phyloP scores from a whole-genome alignment of 768 basidiomycete species.

The Daedaleopsis nitida region DNA sequence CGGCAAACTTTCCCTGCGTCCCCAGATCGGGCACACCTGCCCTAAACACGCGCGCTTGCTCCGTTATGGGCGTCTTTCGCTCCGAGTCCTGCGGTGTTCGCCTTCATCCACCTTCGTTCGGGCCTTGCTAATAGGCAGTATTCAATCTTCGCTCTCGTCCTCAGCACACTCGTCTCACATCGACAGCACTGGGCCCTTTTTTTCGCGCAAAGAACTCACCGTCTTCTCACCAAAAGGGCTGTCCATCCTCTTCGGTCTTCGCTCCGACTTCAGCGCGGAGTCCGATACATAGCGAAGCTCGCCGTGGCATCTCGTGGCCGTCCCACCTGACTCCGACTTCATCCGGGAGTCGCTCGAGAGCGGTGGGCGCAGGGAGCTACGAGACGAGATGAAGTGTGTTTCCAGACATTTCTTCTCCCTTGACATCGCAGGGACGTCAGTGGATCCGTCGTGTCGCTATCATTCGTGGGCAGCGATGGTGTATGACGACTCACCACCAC shows the following conservation, averaged over 20 bases:
- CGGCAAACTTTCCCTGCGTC: background rate
- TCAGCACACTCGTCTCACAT: background rate
- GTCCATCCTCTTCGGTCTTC: background rate
- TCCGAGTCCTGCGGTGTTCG: background rate
- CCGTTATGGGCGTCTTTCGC: background rate
- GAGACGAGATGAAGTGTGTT: background rate
- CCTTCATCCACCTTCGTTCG: background rate
- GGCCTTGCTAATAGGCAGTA: too few relatives aligned
- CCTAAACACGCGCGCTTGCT: constrained; percentile 8
- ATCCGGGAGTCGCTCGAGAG: background rate
- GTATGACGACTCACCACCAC: background rate
- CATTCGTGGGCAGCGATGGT: background rate
- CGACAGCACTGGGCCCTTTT: background rate
- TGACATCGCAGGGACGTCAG: background rate
- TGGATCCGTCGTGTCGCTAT: background rate
- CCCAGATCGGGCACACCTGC: constrained; percentile 2
- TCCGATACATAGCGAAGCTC: background rate
- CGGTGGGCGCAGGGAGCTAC: background rate
- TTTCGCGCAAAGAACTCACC: background rate
- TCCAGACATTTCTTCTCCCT: background rate
- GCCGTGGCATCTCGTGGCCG: background rate
- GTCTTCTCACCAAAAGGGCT: background rate
- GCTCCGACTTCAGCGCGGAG: background rate
- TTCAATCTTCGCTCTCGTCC: background rate
- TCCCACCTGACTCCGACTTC: background rate